Percentiles rank a stretch among this genome's conserved stretches.
Evolutionary conservation across 2,329 filamentous ascomycete genomes (phyloP).

Genomic region (Alternaria incomplexa): DNA sequence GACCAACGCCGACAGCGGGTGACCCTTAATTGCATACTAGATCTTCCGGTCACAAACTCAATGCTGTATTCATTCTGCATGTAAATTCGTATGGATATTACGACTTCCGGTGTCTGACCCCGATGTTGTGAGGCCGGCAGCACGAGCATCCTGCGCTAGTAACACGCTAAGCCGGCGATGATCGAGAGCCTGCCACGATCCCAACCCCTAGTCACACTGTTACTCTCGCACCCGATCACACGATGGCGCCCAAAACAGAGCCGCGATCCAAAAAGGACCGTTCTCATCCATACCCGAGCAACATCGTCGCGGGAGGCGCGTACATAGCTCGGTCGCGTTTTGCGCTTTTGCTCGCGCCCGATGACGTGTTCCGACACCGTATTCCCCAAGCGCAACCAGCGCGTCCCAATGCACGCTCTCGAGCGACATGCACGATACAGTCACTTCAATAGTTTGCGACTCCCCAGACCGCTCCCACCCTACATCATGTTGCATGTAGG

Average conservation of each 20-base stretch:
- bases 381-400: neutral
- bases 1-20: neutral
- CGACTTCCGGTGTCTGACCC: neutral
- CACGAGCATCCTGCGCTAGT: neutral
- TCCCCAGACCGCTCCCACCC: neutral
- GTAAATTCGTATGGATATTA: neutral
- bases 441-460: conserved; percentile 1
- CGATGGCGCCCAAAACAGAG: conserved; percentile 1
- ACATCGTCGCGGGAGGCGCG: neutral
- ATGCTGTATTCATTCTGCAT: neutral
- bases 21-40: neutral
- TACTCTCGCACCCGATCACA: conserved; percentile 7
- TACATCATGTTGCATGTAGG: neutral
- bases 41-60: neutral
- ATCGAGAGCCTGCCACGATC: conserved; percentile 7
- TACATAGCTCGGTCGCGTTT: neutral
- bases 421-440: conserved; percentile 5
- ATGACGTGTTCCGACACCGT: conserved; percentile 12
- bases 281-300: neutral
- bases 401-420: neutral
- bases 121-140: neutral
- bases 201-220: conserved; percentile 1
- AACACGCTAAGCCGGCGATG: conserved; percentile 1
- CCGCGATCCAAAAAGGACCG: neutral
- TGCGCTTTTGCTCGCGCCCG: conserved; percentile 1